These are phyloP conservation scores for Pterocarpus santalinus DNA, from an alignment of 306 rosid species.

Conservation along the genomic window DNA sequence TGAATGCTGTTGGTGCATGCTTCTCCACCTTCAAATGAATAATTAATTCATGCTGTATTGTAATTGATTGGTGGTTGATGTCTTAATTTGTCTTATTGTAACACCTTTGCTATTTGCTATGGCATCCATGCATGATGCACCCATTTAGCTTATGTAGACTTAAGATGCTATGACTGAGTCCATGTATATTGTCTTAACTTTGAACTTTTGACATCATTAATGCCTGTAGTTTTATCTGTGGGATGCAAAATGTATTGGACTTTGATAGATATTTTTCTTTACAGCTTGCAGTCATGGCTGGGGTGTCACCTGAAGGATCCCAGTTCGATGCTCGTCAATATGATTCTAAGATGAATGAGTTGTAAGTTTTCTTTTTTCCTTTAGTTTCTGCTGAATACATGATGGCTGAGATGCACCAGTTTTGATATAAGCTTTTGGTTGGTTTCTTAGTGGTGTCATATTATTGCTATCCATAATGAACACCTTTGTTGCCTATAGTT, in stretches of 20 bases:
- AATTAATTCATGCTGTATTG: background rate
- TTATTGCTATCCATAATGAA: background rate
- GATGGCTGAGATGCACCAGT: background rate
- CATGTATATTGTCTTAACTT: background rate
- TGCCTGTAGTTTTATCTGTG: background rate
- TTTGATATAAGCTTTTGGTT: background rate
- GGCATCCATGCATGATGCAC: too few relatives aligned
- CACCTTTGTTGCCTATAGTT: background rate
- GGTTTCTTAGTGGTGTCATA: background rate
- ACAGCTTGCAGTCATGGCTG: slow-evolving; percentile 64
- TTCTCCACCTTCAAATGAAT: background rate
- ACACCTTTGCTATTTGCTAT: background rate
- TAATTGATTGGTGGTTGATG: background rate
- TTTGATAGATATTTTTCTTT: slow-evolving; percentile 7
- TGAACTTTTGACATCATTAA: background rate
- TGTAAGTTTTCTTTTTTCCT: slow-evolving; percentile 53
- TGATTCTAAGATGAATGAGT: slow-evolving; percentile 73
- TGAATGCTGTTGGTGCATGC: background rate
- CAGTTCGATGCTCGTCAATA: slow-evolving; percentile 35
- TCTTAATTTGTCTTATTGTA: background rate
- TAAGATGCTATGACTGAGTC: slow-evolving; percentile 9
- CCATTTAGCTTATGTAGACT: background rate
- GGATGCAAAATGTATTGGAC: slow-evolving; percentile 4
- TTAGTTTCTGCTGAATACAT: slow-evolving; percentile 5
- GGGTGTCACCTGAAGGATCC: slow-evolving; percentile 64